A percentile compares a stretch with the other conserved stretches of the same genome.
These are phyloP conservation scores for Skeletonema potamos DNA, from an alignment of 108 stramenopile species.

Conservation along the genomic window DNA sequence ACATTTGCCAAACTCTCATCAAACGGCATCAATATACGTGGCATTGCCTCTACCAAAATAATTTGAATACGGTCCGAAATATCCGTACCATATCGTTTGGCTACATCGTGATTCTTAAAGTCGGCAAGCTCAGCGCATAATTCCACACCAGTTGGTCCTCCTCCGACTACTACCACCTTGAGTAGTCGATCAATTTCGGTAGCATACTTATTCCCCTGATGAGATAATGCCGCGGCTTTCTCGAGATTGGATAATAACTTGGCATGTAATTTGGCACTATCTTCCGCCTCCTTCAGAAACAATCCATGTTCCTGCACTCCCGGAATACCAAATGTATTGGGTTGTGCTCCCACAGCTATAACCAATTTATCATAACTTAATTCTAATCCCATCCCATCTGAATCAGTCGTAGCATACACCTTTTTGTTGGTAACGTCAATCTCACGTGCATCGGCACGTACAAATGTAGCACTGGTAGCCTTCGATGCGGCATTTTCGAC, in stretches of 20 bases:
- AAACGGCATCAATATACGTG: conserved; percentile 64
- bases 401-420: conserved; percentile 36
- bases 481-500: conserved; percentile 16
- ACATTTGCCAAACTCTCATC: conserved; percentile 53
- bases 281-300: conserved; percentile 76
- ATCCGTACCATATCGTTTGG: conserved; percentile 61
- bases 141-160: conserved; percentile 80
- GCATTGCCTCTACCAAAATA: conserved; percentile 59
- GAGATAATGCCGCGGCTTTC: conserved; percentile 47
- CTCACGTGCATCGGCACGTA: conserved; percentile 53
- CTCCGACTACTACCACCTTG: conserved; percentile 76
- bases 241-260: conserved; percentile 72
- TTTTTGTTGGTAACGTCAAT: conserved; percentile 49
- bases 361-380: conserved; percentile 66
- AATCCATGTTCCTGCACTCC: conserved; percentile 58
- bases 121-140: conserved; percentile 75
- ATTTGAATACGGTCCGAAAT: conserved; percentile 51
- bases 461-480: conserved; percentile 32
- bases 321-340: conserved; percentile 75
- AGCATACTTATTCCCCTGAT: conserved; percentile 13
- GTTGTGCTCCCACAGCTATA: conserved; percentile 66
- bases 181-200: conserved; percentile 60
- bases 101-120: conserved; percentile 62
- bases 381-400: conserved; percentile 32
- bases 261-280: conserved; percentile 66